Evolutionary conservation across 2,329 filamentous ascomycete genomes (phyloP).

Genomic region (Penicillium sp.): DNA sequence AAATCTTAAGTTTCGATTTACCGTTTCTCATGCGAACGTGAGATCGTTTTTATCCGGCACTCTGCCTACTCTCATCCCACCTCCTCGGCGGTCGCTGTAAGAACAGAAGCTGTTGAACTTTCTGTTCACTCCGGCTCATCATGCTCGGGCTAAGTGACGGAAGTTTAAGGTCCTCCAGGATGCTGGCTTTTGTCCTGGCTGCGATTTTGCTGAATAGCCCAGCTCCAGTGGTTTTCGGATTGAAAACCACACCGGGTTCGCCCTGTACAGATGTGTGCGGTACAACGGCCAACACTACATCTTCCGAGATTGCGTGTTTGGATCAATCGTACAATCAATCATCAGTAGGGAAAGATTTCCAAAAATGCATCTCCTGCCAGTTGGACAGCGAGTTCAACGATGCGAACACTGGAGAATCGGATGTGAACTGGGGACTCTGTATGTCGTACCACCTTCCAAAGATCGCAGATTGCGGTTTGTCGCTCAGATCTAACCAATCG

Average conservation of each 20-base stretch:
- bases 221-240: slow-evolving; percentile 23
- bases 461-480: not conserved
- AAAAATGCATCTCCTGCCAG: slow-evolving; percentile 45
- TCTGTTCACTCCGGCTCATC: slow-evolving; percentile 11
- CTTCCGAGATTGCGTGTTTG: slow-evolving; percentile 43
- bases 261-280: slow-evolving; percentile 40
- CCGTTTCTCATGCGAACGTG: slow-evolving; percentile 20
- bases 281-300: slow-evolving; percentile 39
- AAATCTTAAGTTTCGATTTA: not conserved
- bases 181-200: slow-evolving; percentile 19
- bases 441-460: slow-evolving; percentile 23
- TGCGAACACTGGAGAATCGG: slow-evolving; percentile 37
- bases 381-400: slow-evolving; percentile 42
- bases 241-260: slow-evolving; percentile 39
- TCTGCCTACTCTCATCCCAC: slow-evolving; percentile 8
- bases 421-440: slow-evolving; percentile 50
- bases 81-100: slow-evolving; percentile 5
- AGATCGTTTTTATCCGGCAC: slow-evolving; percentile 14
- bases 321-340: slow-evolving; percentile 40
- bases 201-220: slow-evolving; percentile 21
- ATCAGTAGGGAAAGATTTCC: slow-evolving; percentile 36
- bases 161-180: slow-evolving; percentile 14
- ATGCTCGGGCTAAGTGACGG: slow-evolving; percentile 25
- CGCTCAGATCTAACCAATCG: not conserved
- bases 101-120: slow-evolving; percentile 5